These are phyloP conservation scores for Immersiporthe knoxdaviesiana DNA, from an alignment of 2,329 filamentous ascomycete genomes.

Conservation along the genomic window DNA sequence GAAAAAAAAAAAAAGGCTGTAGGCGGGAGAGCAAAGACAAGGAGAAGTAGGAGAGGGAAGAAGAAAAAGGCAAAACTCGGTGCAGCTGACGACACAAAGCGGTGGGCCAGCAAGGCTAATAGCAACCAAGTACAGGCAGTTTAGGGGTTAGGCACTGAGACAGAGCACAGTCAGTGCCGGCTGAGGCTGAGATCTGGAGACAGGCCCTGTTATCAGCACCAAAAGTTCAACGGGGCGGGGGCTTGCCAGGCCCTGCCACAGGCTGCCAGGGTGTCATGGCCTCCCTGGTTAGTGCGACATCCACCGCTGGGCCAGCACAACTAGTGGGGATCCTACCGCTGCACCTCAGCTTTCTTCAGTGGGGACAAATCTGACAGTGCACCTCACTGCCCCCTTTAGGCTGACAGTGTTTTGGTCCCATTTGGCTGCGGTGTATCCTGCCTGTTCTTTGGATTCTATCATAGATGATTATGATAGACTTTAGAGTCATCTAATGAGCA, in stretches of 20 bases:
- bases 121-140: neutral
- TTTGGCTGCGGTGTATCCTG: neutral
- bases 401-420: neutral
- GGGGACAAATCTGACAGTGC: neutral
- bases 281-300: neutral
- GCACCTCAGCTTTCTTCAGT: conserved; percentile 1
- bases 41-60: neutral
- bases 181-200: neutral
- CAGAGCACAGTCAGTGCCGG: neutral
- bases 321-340: neutral
- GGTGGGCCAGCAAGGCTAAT: neutral
- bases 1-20: neutral
- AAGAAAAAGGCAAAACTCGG: neutral
- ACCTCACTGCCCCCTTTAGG: neutral
- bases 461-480: neutral
- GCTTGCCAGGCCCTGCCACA: neutral
- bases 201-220: neutral
- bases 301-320: neutral
- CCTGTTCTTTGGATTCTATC: neutral
- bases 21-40: neutral
- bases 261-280: neutral
- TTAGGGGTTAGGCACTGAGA: neutral
- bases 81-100: neutral
- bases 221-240: neutral
- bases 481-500: neutral